Evolutionary conservation across 2,329 filamentous ascomycete species (phyloP), one percentile per base, ranked within the genome.

Genomic region (Domatiomyces globalis): DNA sequence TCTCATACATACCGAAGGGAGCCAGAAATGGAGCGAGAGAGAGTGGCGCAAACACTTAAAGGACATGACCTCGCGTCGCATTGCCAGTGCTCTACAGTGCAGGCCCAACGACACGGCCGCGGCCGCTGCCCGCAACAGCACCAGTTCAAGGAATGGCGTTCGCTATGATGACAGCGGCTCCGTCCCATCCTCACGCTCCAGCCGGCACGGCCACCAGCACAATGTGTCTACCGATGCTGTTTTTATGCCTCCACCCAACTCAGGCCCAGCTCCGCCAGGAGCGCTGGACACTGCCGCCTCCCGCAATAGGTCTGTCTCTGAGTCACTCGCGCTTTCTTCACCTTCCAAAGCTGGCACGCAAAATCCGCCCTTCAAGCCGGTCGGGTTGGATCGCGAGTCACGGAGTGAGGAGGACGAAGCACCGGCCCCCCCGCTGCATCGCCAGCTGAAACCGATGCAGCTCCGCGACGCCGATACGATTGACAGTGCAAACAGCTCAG

Each of bases 31-130:
- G 88, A 81, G 74, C 45, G 92, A 96, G 68, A 77, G 82, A 20
- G 86, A 95, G 58, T 98, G 92, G 92, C 81, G 89, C 59, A 84
- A 82, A 63, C 81, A 84, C 62, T 69, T 98, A 65, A 96, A 95
- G 69, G 88, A 95, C 53, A 72, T 90, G 45, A 95, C 90, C 0
- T 81, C 84, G 4, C 80, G 79, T 50, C 80, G 87, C 19, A 90
- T 94, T 79, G 80, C 79, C 25, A 75, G 73, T 15, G 71, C 79
- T 47, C 76, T 60, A 27, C 61, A 60, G 22, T 60, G 58, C 20
- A 59, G 58, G 12, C 27, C 51, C 19, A 9, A n/a, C 27, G 12
- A 47, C 17, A 9, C 78, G 76, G 56, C 80, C 80, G 58, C 74
- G 77, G 46, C 77, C 73, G 58, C 43, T 5, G n/a, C 43, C 4